Base-by-base conservation (phyloP, 108 stramenopile species). In the Cyclostephanos invisitatus region DNA sequence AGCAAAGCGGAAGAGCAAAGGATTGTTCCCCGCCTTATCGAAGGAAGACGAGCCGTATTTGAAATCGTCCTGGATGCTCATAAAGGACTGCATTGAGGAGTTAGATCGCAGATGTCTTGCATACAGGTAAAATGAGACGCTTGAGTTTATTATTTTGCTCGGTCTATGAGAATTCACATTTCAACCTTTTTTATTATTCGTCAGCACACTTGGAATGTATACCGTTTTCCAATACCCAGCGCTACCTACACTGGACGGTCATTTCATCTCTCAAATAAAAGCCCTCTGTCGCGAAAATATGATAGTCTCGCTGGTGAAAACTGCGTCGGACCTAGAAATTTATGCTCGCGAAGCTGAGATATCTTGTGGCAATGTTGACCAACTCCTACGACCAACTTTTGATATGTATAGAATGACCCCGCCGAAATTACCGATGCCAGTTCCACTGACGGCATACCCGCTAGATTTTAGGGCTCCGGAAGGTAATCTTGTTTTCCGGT, bases 341-440 rank as follows among this genome's bases (percentile, higher is more conserved):
- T 96, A 89, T 70, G 92, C 95, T 29, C 80, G 88, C 49, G 87
- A 85, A 58, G 84, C 90, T 21, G 92, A 96, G 67, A 85, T 86
- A 62, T 75, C 87, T 14, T 93, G 92, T 67, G 89, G 89, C 47
- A 91, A 87, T 70, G 70, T 91, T 35, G 90, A 91, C 29, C 74
- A 89, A 18, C 60, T 92, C 7, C 61, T 96, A 28, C 68, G 77
- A 27, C 89, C 89, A 3, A 91, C 87, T 32, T 81, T 88, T 66
- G 68, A 69, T 14, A 51, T 66, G 15, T 96, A 96, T 68, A 85
- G 70, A 40, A 46, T 91, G 15, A 80, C 74, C 18, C 76, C 85
- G 14, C 72, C 89, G 25, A 68, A 76, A 9, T 54, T 93, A 28
- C 92, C 95, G 10, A 69, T 75, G 28, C 74, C 91, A 9, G 72